Evolutionary conservation across 495 filamentous ascomycete species (phyloP).

Genomic region (Parachaetomium inaequale): DNA sequence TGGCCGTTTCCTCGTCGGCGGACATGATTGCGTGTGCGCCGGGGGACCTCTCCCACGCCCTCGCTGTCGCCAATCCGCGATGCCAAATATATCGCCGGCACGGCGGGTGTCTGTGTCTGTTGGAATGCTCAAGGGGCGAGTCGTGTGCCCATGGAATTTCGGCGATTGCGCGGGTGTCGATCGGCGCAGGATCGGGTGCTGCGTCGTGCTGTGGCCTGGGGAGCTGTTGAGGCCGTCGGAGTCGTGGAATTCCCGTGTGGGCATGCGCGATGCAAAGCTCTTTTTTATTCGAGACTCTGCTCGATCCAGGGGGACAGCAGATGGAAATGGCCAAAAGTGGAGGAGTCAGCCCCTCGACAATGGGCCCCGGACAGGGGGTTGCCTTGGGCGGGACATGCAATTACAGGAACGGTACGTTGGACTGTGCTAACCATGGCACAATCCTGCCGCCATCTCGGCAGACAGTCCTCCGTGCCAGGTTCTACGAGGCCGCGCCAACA

Average conservation of each 20-base stretch:
- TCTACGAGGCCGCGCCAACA: neutral
- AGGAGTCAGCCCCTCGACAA: constrained; percentile 12
- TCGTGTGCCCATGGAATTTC: constrained; percentile 19
- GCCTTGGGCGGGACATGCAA: constrained; percentile 3
- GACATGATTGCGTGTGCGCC: neutral
- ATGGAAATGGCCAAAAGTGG: constrained; percentile 7
- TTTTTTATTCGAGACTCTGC: neutral
- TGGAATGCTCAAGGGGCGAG: neutral
- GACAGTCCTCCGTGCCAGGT: neutral
- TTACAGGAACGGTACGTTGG: neutral
- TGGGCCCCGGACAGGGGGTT: constrained; percentile 1
- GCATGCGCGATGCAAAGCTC: neutral
- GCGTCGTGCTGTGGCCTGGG: neutral
- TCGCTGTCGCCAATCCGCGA: neutral
- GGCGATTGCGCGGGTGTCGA: neutral
- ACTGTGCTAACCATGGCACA: neutral
- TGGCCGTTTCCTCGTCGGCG: constrained; percentile 1
- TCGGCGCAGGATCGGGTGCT: neutral
- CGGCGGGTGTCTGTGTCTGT: neutral
- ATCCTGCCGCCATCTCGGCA: neutral
- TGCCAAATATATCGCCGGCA: neutral
- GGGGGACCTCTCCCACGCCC: neutral
- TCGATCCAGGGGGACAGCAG: constrained; percentile 2
- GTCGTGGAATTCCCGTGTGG: neutral
- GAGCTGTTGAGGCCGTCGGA: neutral